Percentiles rank a stretch among this genome's conserved stretches.
These are phyloP conservation scores for Gossypium raimondii DNA, from an alignment of 345 rosid genomes.

Conservation along the genomic window DNA sequence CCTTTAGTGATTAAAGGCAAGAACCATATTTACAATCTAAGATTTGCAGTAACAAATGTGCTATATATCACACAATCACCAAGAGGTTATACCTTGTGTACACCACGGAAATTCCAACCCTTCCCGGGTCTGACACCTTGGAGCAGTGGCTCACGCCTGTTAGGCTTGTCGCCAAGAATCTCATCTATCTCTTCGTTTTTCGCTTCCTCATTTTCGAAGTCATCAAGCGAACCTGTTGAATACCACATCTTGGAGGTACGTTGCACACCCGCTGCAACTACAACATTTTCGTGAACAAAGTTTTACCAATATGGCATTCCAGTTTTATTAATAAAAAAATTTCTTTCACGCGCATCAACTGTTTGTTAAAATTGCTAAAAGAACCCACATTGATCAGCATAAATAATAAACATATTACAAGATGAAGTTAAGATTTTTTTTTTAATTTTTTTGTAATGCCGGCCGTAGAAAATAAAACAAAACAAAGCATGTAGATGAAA, in stretches of 20 bases:
- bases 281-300: constrained; percentile 18
- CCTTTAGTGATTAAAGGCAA: not conserved
- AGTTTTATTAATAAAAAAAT: not conserved
- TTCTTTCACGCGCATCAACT: not conserved
- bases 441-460: not conserved
- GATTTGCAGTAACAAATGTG: not conserved
- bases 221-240: constrained; percentile 25
- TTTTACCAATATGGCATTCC: not conserved
- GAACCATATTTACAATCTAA: not conserved
- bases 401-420: not conserved
- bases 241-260: constrained; percentile 35
- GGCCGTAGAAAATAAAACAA: not conserved
- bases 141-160: constrained; percentile 53
- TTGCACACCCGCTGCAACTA: constrained; percentile 28
- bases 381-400: not conserved
- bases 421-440: not conserved
- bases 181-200: constrained; percentile 35
- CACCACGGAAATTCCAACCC: constrained; percentile 95
- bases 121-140: constrained; percentile 88
- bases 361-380: constrained; percentile 18
- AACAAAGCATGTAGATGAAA: not conserved
- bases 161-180: constrained; percentile 37
- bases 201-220: constrained; percentile 22
- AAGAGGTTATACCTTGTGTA: constrained; percentile 60
- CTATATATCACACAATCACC: not conserved